Conservation (phyloP, 306 rosid species). For the Sechiopsis laciniata region DNA sequence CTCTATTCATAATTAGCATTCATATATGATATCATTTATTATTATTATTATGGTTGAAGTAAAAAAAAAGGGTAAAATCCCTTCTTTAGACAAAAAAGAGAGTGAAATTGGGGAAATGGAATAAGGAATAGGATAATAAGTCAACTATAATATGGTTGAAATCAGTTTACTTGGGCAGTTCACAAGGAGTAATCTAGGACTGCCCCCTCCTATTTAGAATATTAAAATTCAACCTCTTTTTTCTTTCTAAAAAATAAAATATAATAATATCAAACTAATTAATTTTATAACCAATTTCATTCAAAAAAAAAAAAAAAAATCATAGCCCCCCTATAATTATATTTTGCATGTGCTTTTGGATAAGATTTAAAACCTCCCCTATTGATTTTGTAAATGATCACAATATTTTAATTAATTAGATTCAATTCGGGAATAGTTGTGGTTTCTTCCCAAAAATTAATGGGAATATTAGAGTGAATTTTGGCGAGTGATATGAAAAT, state of each 20-base stretch:
- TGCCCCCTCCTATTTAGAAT: not conserved
- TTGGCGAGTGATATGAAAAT: too few relatives aligned
- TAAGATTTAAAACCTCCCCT: not conserved
- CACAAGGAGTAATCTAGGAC: slow-evolving; percentile 18
- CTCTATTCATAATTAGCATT: too few relatives aligned
- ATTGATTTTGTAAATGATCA: not conserved
- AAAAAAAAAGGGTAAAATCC: too few relatives aligned
- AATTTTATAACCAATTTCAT: not conserved
- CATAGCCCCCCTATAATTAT: not conserved
- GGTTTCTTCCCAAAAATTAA: not conserved
- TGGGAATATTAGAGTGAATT: not conserved
- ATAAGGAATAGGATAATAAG: slow-evolving; percentile 21
- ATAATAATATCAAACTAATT: not conserved
- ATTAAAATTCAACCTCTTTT: not conserved
- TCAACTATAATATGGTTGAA: slow-evolving; percentile 25
- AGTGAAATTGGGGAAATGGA: not conserved
- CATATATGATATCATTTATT: too few relatives aligned
- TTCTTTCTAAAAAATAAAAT: not conserved
- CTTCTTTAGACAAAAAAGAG: too few relatives aligned
- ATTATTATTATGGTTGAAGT: too few relatives aligned
- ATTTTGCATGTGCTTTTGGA: slow-evolving; percentile 1
- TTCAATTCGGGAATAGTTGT: not conserved
- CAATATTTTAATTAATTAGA: not conserved
- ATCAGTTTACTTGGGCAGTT: slow-evolving; percentile 24
- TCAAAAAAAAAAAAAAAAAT: not conserved